phyloP scores from a whole-genome alignment of 2,329 filamentous ascomycete species.

The Hypoxylon rubiginosum region DNA sequence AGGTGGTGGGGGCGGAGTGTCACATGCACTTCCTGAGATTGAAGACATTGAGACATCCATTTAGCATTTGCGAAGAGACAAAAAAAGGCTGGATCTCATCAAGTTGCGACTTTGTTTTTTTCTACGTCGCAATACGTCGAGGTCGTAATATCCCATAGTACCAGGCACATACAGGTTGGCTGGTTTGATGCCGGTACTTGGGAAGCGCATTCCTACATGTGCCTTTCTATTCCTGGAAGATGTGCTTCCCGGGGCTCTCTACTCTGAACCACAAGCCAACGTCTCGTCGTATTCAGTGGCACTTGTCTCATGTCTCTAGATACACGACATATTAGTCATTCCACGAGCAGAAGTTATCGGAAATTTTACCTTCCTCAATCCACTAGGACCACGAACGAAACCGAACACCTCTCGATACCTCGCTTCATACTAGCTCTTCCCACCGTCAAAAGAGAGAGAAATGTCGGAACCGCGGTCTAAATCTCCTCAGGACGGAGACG shows the following conservation, averaged over 20 bases:
- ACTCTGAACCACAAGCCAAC: slow-evolving; percentile 25
- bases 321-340: slow-evolving; percentile 24
- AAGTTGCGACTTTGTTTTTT: not conserved
- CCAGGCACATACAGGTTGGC: too few relatives aligned
- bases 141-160: not conserved
- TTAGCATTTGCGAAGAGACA: too few relatives aligned
- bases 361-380: slow-evolving; percentile 7
- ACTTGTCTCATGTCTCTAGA: slow-evolving; percentile 39
- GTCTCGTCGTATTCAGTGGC: slow-evolving; percentile 18
- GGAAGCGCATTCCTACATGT: not conserved
- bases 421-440: not conserved
- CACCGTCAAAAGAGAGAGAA: not conserved
- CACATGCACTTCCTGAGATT: slow-evolving; percentile 36
- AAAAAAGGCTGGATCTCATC: not conserved
- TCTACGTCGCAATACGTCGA: not conserved
- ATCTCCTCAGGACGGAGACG: slow-evolving; percentile 48
- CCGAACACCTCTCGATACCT: not conserved
- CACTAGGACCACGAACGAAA: not conserved
- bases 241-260: slow-evolving; percentile 28
- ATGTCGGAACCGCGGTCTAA: slow-evolving; percentile 47
- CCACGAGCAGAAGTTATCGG: slow-evolving; percentile 29
- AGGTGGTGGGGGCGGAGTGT: slow-evolving; percentile 34
- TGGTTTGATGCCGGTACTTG: not conserved
- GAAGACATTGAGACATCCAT: too few relatives aligned
- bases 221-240: slow-evolving; percentile 28